Base-by-base conservation (phyloP, 805 yeast species). In the Huiozyma sinensis region DNA sequence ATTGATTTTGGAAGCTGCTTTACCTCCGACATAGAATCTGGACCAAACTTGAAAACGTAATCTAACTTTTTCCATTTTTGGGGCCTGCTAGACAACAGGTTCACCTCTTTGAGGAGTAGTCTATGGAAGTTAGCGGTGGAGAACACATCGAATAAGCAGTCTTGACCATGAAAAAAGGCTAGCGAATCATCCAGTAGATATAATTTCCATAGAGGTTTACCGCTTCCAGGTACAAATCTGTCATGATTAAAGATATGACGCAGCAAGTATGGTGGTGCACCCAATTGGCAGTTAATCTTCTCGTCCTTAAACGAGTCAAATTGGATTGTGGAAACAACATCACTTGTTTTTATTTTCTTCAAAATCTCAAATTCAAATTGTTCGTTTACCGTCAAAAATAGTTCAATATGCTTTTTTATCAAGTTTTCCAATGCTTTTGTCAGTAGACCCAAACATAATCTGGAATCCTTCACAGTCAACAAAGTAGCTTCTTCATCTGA, bases 101-200 rank as follows among this genome's bases (percentile, higher is more conserved):
- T 31, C 8, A 59, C 39, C 35, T 55, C 53, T 11, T 45, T 28
- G 10, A 52, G 39, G 38, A 60, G 48, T 31, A 51, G 41, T 33
- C 53, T 55, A 37, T 57, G 63, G 30, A 60, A 53, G 39, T 52
- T 53, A 17, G 61, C 60, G 12, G 58, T 60, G 1, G 64, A 54
- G 45, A 57, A 60, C 3, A 51, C 47, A 44, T 60, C 65, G 50
- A 60, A 60, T 30, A 60, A 43, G 3, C 49, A 49, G 39, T 59
- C 63, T 39, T 57, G 58, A 4, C 63, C 64, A 49, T 60, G 62
- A 33, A 60, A 59, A 5, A 58, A 45, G 3, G 59, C 40, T 41
- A 55, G 39, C 4, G 55, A 47, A 35, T 56, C 60, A 44, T 59
- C 60, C 7, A 59, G 50, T 1, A 59, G 41, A 42, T 44, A 56